A percentile compares a stretch with the other conserved stretches of the same genome.
phyloP scores from a whole-genome alignment of 495 filamentous ascomycete genomes.

The Tuber brumale region DNA sequence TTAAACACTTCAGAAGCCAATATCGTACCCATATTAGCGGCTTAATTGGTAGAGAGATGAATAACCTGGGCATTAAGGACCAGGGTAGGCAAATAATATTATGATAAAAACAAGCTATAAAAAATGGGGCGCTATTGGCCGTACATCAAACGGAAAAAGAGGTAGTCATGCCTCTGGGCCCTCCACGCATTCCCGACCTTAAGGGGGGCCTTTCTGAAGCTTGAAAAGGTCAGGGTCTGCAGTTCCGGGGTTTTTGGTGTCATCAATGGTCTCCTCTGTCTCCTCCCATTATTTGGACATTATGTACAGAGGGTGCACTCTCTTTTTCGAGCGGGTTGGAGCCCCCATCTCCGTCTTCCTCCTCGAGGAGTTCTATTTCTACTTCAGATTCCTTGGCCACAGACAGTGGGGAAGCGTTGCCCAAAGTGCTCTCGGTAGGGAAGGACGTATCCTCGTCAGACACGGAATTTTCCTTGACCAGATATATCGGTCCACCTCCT shows the following conservation, averaged over 20 bases:
- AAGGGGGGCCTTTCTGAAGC: background rate
- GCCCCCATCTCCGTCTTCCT: constrained; percentile 25
- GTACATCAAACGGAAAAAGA: background rate
- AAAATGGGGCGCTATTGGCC: background rate
- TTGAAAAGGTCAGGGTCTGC: background rate
- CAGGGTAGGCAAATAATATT: background rate
- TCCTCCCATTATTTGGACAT: background rate
- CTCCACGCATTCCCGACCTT: background rate
- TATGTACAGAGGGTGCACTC: background rate
- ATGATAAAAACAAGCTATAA: background rate
- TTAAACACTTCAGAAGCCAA: background rate
- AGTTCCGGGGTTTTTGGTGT: background rate
- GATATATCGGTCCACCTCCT: background rate
- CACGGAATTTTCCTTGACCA: background rate
- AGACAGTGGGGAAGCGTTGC: background rate
- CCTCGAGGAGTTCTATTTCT: constrained; percentile 13
- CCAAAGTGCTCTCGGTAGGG: background rate
- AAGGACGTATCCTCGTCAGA: background rate
- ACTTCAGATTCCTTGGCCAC: background rate
- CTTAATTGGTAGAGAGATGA: background rate
- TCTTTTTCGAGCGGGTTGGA: background rate
- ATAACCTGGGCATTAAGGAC: background rate
- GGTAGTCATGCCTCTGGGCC: background rate
- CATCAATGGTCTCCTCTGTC: background rate
- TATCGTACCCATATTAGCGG: background rate